A percentile compares a stretch with the other conserved stretches of the same genome.
Evolutionary conservation across 73 alveolate species (phyloP).

Genomic region (Paramecium biaurelia): DNA sequence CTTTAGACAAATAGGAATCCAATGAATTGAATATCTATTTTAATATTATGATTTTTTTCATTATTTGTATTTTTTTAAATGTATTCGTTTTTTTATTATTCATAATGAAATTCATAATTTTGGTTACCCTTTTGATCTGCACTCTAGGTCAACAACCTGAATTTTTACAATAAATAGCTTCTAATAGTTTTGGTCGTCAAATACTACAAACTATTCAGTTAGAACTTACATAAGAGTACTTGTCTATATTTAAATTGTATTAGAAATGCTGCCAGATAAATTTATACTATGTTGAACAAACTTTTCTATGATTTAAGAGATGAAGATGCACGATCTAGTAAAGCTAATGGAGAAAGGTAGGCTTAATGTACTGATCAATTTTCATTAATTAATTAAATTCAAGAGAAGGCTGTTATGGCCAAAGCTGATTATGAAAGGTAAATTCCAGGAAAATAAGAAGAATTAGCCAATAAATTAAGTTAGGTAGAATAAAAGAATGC

Average conservation of each 20-base stretch:
- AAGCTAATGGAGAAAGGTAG: slow-evolving; percentile 48
- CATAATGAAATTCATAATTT: neutral
- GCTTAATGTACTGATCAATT: slow-evolving; percentile 17
- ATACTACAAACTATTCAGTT: neutral
- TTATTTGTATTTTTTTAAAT: neutral
- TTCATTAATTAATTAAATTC: neutral
- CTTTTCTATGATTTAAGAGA: slow-evolving; percentile 44
- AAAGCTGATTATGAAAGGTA: slow-evolving; percentile 44
- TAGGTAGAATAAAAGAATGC: slow-evolving; percentile 15
- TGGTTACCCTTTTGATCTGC: slow-evolving; percentile 19
- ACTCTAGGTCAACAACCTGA: neutral
- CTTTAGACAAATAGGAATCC: neutral
- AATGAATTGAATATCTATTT: neutral
- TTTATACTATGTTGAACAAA: slow-evolving; percentile 31
- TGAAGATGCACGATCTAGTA: slow-evolving; percentile 10
- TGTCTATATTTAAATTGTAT: neutral
- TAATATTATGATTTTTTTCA: neutral
- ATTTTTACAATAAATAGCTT: neutral
- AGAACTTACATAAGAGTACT: slow-evolving; percentile 25
- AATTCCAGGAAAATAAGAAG: slow-evolving; percentile 42
- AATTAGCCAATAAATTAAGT: neutral
- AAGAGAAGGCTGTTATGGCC: slow-evolving; percentile 1
- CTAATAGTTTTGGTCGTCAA: slow-evolving; percentile 29
- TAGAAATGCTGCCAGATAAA: slow-evolving; percentile 42
- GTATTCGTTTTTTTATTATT: slow-evolving; percentile 4